Base-by-base conservation (phyloP, 2,329 filamentous ascomycete genomes). In the Paraconiothyrium sp. region DNA sequence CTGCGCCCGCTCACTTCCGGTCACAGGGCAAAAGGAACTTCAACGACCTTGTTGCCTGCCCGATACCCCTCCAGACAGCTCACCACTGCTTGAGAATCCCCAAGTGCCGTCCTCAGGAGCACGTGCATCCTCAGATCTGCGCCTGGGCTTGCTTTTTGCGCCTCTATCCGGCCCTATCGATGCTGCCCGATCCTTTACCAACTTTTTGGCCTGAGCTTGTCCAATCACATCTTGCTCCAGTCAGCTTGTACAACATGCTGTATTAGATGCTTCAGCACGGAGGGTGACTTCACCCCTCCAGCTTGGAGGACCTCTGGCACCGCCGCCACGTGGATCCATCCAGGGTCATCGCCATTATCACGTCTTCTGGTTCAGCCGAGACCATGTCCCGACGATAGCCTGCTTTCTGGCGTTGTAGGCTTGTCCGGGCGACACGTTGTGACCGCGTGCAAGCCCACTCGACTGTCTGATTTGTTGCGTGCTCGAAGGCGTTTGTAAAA, bases 311-410 rank as follows among this genome's bases (percentile, higher is more conserved):
- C 43, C 37, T 49, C 41, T 65, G 43, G 51, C 43, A 24, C 57
- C 59, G 41, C 59, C 54, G 66, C 70, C 68, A 72, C 70, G 70
- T 72, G 70, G 70, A 60, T 58, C 68, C 67, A 69, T 62, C 64
- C 59, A 67, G 37, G 52, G 30, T 61, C 47, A 43, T 46, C 22
- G 44, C 39, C 47, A 60, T 56, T 46, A 60, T 55, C 47, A 58
- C 56, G 51, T 59, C 49, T 61, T 37, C 41, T 57, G 14, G 35
- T 11, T 50, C 52, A 59, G 44, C 62, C 61, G 59, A 62, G 57
- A 43, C 41, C 57, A 61, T 66, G 66, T 66, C 61, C 66, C 67
- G 65, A 63, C 50, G 59, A 46, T 66, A 68, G 66, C 67, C 68
- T 64, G 47, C 37, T 39, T 11, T 56, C 57, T 62, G 60, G 48